phyloP scores from a whole-genome alignment of 202 grass and related monocot genomes.

The Cymbopogon flexuosus region DNA sequence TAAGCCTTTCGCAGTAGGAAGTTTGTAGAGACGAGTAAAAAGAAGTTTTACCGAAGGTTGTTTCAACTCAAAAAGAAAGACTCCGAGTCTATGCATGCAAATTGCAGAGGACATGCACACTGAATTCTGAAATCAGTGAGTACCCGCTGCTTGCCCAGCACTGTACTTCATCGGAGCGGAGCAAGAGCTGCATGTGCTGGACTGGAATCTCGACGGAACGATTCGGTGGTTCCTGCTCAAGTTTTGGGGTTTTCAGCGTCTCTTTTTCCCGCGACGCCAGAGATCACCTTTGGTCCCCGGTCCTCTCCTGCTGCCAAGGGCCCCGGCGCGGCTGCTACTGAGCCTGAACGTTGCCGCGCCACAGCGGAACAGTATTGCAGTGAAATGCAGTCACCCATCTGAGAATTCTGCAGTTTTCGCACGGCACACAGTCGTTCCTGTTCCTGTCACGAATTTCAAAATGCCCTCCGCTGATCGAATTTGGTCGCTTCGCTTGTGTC shows the following conservation, averaged over 20 bases:
- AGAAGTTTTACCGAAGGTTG: neutral
- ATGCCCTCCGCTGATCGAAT: neutral
- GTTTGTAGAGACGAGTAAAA: too few relatives aligned
- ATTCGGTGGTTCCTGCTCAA: too few relatives aligned
- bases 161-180: neutral
- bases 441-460: neutral
- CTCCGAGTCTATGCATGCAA: neutral
- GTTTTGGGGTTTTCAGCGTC: neutral
- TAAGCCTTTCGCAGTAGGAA: neutral
- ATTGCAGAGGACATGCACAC: too few relatives aligned
- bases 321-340: neutral
- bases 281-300: neutral
- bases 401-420: neutral
- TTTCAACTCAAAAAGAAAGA: neutral
- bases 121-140: neutral
- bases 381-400: neutral
- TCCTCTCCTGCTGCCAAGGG: neutral
- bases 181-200: neutral
- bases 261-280: too few relatives aligned
- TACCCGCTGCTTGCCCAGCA: neutral
- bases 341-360: neutral
- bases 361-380: neutral
- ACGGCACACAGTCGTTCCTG: neutral
- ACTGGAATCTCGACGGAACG: neutral
- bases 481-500: neutral